Percentiles rank a stretch among this genome's conserved stretches.
phyloP scores from a whole-genome alignment of 192 early-diverging fungal genomes.

The Linnemannia zychae region DNA sequence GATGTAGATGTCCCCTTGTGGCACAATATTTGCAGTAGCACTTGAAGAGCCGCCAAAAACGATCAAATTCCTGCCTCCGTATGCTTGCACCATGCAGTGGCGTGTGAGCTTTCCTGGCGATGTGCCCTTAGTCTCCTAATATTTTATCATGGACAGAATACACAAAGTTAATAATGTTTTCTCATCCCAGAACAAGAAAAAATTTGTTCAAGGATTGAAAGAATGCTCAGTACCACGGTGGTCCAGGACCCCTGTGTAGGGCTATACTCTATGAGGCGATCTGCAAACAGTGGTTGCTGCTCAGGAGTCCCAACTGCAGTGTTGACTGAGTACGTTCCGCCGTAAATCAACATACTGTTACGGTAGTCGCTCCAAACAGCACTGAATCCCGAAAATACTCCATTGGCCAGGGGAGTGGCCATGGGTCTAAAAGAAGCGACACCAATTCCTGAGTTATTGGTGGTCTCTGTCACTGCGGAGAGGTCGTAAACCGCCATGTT shows the following conservation, averaged over 20 bases:
- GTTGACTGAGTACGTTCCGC: neutral
- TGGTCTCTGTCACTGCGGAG: neutral
- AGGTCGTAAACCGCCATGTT: neutral
- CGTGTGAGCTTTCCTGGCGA: neutral
- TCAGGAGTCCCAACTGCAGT: neutral
- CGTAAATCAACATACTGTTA: constrained; percentile 7
- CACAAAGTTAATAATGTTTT: neutral
- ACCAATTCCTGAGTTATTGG: neutral
- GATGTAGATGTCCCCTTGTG: neutral
- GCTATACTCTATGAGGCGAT: neutral
- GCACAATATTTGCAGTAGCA: neutral
- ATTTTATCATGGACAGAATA: neutral
- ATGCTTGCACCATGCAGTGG: constrained; percentile 13
- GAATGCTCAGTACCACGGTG: neutral
- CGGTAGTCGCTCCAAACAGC: constrained; percentile 1
- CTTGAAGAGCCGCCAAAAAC: constrained; percentile 3
- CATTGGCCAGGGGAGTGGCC: neutral
- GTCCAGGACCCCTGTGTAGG: neutral
- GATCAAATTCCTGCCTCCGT: constrained; percentile 2
- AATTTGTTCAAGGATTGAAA: neutral
- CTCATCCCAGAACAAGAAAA: neutral
- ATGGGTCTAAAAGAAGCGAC: neutral
- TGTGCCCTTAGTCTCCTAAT: neutral
- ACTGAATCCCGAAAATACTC: neutral
- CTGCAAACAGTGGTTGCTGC: neutral